Evolutionary conservation across 306 rosid species (phyloP).

Genomic region (Ziziphus jujuba): DNA sequence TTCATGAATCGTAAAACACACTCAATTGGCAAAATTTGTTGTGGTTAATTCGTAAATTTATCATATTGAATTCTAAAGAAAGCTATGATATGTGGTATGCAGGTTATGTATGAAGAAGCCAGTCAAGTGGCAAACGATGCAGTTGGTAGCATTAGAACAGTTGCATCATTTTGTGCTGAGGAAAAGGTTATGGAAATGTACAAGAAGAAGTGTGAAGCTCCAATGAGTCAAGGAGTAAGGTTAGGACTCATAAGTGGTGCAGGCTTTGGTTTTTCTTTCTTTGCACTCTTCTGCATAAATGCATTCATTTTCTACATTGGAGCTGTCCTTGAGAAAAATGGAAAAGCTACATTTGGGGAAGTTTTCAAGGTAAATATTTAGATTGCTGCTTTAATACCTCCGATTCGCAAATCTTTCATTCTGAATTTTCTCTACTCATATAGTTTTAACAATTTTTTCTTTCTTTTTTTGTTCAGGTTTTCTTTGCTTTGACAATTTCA

Average conservation of each 20-base stretch:
- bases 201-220: slow-evolving; percentile 49
- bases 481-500: slow-evolving; percentile 64
- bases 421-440: background rate
- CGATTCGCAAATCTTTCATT: background rate
- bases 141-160: slow-evolving; percentile 84
- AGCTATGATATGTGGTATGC: background rate
- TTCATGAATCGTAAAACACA: too few species aligned
- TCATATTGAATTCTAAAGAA: background rate
- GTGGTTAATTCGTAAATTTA: slow-evolving; percentile 10
- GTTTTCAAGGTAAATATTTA: slow-evolving; percentile 60
- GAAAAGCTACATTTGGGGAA: slow-evolving; percentile 58
- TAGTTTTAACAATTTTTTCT: slow-evolving; percentile 7
- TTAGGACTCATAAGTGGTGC: slow-evolving; percentile 66
- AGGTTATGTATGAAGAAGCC: slow-evolving; percentile 84
- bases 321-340: slow-evolving; percentile 55
- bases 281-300: slow-evolving; percentile 59
- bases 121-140: slow-evolving; percentile 90
- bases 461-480: slow-evolving; percentile 44
- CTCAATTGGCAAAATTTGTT: slow-evolving; percentile 26
- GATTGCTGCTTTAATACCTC: background rate
- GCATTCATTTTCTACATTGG: slow-evolving; percentile 72
- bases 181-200: slow-evolving; percentile 70
- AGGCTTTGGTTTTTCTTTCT: slow-evolving; percentile 62
- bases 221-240: slow-evolving; percentile 56
- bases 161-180: slow-evolving; percentile 89